phyloP scores from a whole-genome alignment of 2,329 filamentous ascomycete genomes.

The Fusarium anguioides region DNA sequence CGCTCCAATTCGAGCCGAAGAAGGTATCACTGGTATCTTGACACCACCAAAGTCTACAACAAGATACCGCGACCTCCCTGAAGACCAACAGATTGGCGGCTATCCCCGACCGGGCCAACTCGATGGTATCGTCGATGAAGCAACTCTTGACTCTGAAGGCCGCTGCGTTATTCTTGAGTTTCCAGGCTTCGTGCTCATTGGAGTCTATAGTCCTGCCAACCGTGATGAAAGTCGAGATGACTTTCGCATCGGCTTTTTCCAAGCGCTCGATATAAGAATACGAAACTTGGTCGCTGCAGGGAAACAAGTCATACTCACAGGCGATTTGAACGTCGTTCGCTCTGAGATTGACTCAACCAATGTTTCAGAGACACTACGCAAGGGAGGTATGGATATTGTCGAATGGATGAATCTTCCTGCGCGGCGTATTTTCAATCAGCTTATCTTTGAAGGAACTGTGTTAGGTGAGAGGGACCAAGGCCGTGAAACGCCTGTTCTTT shows the following conservation, averaged over 20 bases:
- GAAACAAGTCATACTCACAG: slow-evolving; percentile 86
- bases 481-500: slow-evolving; percentile 77
- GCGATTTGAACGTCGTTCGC: slow-evolving; percentile 85
- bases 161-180: slow-evolving; percentile 93
- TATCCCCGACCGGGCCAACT: slow-evolving; percentile 81
- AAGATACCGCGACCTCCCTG: slow-evolving; percentile 79
- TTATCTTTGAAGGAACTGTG: slow-evolving; percentile 80
- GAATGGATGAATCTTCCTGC: slow-evolving; percentile 79
- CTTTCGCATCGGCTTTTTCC: slow-evolving; percentile 84
- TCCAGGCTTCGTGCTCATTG: slow-evolving; percentile 91
- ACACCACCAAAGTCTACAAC: slow-evolving; percentile 76
- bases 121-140: slow-evolving; percentile 71
- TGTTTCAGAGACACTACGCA: slow-evolving; percentile 75
- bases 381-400: slow-evolving; percentile 73
- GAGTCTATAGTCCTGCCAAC: slow-evolving; percentile 91
- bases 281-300: slow-evolving; percentile 84
- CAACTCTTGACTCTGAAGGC: slow-evolving; percentile 86
- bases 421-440: slow-evolving; percentile 84
- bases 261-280: slow-evolving; percentile 82
- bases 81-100: slow-evolving; percentile 83
- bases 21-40: slow-evolving; percentile 88
- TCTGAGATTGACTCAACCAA: slow-evolving; percentile 81
- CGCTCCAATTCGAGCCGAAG: slow-evolving; percentile 88
- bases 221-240: slow-evolving; percentile 85
- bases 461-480: slow-evolving; percentile 73